Evolutionary conservation across 768 basidiomycete genomes (phyloP), one percentile per base, ranked within the genome.

Genomic region (Botryobasidium botryosum): DNA sequence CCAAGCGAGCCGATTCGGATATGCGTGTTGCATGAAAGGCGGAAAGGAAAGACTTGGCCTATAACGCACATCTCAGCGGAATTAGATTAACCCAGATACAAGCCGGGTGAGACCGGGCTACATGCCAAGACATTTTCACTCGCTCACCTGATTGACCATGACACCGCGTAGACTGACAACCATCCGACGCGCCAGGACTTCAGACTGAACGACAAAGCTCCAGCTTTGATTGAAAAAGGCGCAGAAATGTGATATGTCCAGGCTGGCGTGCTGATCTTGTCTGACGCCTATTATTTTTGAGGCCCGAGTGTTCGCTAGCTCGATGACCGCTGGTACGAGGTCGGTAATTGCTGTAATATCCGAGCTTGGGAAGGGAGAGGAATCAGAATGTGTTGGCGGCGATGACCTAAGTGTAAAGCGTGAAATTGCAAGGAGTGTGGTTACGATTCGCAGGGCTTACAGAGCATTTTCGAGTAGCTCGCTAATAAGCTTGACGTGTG

Each of bases 91-190:
- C n/a, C n/a, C n/a, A n/a, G n/a, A n/a, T n/a, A n/a, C n/a, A n/a
- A n/a, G n/a, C n/a, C n/a, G n/a, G n/a, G n/a, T n/a, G n/a, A n/a
- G n/a, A n/a, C n/a, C n/a, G n/a, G n/a, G n/a, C n/a, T n/a, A n/a
- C n/a, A n/a, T n/a, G n/a, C n/a, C n/a, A n/a, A n/a, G 53, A 29
- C 43, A 43, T 18, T 31, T 31, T 6, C 20, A 20, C 20, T 8
- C 17, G 46, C 59, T 43, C 23, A 82, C 82, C 69, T 92, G 91
- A 43, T 75, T 69, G 35, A 91, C 76, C 41, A 88, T 72, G 2
- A 75, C 81, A 4, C 90, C 91, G 47, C 94, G 67, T 26, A 97
- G 64, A 5, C 86, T 81, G 45, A 96, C 85, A 47, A 96, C 90
- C 87, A 97, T 96, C 52, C 79, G 68, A 44, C 77, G 70, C 51